Base-by-base conservation (phyloP, 176 grass and related monocot species). In the Themeda triandra region DNA sequence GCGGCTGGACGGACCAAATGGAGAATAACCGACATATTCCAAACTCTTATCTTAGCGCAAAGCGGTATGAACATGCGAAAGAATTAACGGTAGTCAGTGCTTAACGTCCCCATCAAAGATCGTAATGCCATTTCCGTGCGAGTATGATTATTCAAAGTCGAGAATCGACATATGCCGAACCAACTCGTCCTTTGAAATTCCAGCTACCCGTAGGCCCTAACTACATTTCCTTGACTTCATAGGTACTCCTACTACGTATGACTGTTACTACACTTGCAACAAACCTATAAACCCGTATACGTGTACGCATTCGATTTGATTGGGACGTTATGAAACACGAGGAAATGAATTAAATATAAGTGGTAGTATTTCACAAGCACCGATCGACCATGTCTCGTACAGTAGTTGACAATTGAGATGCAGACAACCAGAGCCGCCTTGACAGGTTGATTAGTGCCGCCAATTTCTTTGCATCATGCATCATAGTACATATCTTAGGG, bases 11-110 rank as follows among this genome's bases (percentile, higher is more conserved):
- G 24, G 39, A 29, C 11, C 39, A 81, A 62, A 49, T 32, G 35
- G 87, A 32, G 63, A 69, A 80, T 68, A 59, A 10, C 25, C 71
- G 51, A 49, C 53, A 83, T 77, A 89, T 80, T 75, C 69, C 82
- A 3, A 68, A 12, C 29, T 80, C 11, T 5, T 46, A 30, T 75
- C 74, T 79, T 45, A 78, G 23, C 1, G 41, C 73, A 83, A 83
- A 84, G 58, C 30, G 25, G 41, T 45, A 6, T 45, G 81, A 33
- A 28, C 75, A 10, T 67, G 44, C 87, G 27, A 45, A 46, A 46
- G 25, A 25, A 32, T 7, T 11, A 9, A 74, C 14, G 21, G 68
- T 58, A 76, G 58, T 10, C 48, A 27, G 35, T 69, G 82, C 69
- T 27, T 75, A 68, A 30, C 60, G 6, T 69, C 62, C 3, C 6